These are phyloP conservation scores for Penicillium goetzii DNA, from an alignment of 495 filamentous ascomycete species.

Conservation along the genomic window DNA sequence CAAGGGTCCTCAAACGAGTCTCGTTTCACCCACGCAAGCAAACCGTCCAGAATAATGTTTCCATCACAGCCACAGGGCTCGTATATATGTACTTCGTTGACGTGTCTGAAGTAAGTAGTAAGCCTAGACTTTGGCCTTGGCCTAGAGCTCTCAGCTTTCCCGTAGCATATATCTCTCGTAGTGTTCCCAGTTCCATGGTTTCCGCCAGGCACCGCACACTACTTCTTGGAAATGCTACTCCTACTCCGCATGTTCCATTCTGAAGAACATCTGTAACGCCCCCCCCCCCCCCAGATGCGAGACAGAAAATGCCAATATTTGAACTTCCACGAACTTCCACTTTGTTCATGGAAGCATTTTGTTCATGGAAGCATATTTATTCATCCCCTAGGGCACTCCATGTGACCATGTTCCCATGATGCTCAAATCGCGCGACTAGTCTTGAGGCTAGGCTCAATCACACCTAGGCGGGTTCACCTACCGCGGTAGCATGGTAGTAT, in stretches of 20 bases:
- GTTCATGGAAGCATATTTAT: not conserved
- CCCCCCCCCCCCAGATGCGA: not conserved
- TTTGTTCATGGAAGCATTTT: not conserved
- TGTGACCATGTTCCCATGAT: not conserved
- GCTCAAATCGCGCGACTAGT: not conserved
- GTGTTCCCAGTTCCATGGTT: not conserved
- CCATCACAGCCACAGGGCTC: not conserved
- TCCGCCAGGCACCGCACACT: not conserved
- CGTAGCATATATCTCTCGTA: not conserved
- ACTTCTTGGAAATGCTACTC: not conserved
- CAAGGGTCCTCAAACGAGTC: not conserved
- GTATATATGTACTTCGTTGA: not conserved
- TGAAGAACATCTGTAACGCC: not conserved
- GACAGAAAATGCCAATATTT: not conserved
- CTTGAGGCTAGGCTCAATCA: not conserved
- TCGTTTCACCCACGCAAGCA: not conserved
- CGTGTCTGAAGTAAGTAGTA: not conserved
- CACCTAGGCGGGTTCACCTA: slow-evolving; percentile 1
- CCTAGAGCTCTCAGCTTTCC: not conserved
- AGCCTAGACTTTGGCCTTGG: not conserved
- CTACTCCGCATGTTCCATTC: not conserved
- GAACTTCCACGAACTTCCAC: not conserved
- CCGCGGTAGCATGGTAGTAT: not conserved
- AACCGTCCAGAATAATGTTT: not conserved
- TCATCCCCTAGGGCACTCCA: not conserved